Percentiles rank a stretch among this genome's conserved stretches.
These are phyloP conservation scores for Bathelium albidoporum DNA, from an alignment of 495 filamentous ascomycete species.

Conservation along the genomic window DNA sequence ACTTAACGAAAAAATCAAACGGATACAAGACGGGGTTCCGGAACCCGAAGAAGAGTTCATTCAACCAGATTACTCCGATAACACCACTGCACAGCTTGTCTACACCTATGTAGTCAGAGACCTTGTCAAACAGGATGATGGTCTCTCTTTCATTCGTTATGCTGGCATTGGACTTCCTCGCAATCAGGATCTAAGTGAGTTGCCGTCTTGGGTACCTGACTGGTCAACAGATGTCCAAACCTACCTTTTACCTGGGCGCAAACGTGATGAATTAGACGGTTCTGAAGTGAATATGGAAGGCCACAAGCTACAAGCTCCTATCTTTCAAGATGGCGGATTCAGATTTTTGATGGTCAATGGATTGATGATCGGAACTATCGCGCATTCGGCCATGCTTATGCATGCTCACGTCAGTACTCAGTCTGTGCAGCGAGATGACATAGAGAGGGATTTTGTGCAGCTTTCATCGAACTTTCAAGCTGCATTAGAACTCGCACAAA, in stretches of 20 bases:
- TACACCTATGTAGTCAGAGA: background rate
- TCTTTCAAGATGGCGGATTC: background rate
- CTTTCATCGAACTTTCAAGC: background rate
- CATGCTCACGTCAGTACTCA: background rate
- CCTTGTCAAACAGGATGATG: background rate
- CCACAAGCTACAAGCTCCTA: background rate
- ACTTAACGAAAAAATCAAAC: background rate
- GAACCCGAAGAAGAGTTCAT: background rate
- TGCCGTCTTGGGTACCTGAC: background rate
- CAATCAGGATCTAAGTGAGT: background rate
- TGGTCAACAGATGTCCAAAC: background rate
- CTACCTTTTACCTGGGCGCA: background rate
- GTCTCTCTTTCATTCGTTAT: conserved; percentile 1
- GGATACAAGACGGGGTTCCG: background rate
- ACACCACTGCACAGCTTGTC: background rate
- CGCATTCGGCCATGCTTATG: background rate
- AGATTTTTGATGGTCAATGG: background rate
- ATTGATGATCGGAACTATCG: background rate
- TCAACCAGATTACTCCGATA: background rate
- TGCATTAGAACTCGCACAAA: background rate
- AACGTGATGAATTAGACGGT: background rate
- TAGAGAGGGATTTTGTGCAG: background rate
- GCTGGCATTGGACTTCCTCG: background rate
- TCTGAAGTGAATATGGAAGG: background rate
- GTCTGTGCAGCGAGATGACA: background rate